A percentile compares a stretch with the other conserved stretches of the same genome.
These are phyloP conservation scores for Amauroascus verrucosus DNA, from an alignment of 2,329 filamentous ascomycete species.

Conservation along the genomic window DNA sequence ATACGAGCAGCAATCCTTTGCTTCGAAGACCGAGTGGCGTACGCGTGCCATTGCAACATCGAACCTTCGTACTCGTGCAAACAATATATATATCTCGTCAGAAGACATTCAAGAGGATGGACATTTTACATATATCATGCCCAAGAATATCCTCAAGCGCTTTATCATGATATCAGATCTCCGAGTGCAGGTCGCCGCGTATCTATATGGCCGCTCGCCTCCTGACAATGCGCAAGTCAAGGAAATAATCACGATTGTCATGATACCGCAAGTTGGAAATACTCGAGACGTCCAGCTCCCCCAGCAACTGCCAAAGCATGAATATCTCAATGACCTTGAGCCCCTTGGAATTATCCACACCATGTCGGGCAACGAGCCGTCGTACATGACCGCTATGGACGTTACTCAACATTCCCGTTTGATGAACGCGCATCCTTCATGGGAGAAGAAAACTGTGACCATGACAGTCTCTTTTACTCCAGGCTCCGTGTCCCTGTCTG, in stretches of 20 bases:
- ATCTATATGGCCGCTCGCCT: slow-evolving; percentile 85
- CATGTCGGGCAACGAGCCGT: slow-evolving; percentile 83
- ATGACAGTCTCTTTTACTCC: slow-evolving; percentile 96
- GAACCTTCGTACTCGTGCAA: slow-evolving; percentile 83
- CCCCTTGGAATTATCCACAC: slow-evolving; percentile 93
- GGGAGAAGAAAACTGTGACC: slow-evolving; percentile 86
- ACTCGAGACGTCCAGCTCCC: slow-evolving; percentile 86
- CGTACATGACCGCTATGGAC: slow-evolving; percentile 91
- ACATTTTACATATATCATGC: slow-evolving; percentile 91
- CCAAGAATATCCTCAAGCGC: slow-evolving; percentile 94
- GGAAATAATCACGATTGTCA: slow-evolving; percentile 91
- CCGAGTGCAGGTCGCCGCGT: slow-evolving; percentile 90
- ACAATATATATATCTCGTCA: slow-evolving; percentile 98
- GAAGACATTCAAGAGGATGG: slow-evolving; percentile 87
- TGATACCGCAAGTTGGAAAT: slow-evolving; percentile 93
- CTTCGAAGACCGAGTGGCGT: slow-evolving; percentile 97
- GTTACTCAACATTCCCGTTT: slow-evolving; percentile 89
- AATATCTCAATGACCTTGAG: slow-evolving; percentile 76
- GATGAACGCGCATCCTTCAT: slow-evolving; percentile 68
- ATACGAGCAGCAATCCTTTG: slow-evolving; percentile 95
- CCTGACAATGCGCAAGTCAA: slow-evolving; percentile 94
- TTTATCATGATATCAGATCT: slow-evolving; percentile 97
- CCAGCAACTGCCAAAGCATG: slow-evolving; percentile 80
- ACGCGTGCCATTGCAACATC: slow-evolving; percentile 93
- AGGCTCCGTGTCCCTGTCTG: slow-evolving; percentile 85